Evolutionary conservation across 1,284 basidiomycete genomes (phyloP), one percentile per base, ranked within the genome.

Genomic region (Apiotrichum sp.): DNA sequence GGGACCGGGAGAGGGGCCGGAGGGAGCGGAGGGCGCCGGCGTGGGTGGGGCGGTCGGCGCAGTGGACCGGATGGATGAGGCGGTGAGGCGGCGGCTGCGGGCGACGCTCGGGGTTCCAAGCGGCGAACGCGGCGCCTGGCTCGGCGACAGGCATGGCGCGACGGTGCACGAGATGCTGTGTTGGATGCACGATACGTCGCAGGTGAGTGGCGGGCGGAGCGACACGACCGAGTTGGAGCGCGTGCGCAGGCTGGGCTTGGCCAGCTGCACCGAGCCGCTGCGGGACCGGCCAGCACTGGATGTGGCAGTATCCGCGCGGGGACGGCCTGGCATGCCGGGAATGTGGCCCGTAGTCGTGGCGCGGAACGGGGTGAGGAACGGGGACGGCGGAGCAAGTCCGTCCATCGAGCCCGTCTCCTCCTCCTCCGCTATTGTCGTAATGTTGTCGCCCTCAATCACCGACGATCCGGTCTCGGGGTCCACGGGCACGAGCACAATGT

Each of bases 401-500:
- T 45, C 31, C n/a, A n/a, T n/a, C n/a, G n/a, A n/a, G n/a, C n/a
- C n/a, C n/a, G 33, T 36, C 34, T 45, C 47, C 34, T 43, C 53
- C 32, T 55, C 53, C 32, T 55, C 53, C 0, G 38, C 13, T 1
- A 55, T 55, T 8, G 36, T 31, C 35, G 52, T 7, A 47, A 42
- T 11, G 46, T 35, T 43, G 33, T 36, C 35, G 35, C 40, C 13
- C 50, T 44, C 43, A 3, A 16, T 38, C 6, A 29, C 41, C 10
- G 34, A 50, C 16, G 41, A 32, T n/a, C 22, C 33, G 22, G 47
- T 34, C 56, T 61, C 60, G 32, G 52, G 49, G 38, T 64, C 62
- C 16, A 55, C 54, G n/a, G 60, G 55, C 0, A 73, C 59, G 14
- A 71, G 63, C 31, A 76, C 43, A n/a, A 76, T 62, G 58, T 74